Base-by-base conservation (phyloP, 225 moss, liverwort and hornwort species). In the Straminergon stramineum region DNA sequence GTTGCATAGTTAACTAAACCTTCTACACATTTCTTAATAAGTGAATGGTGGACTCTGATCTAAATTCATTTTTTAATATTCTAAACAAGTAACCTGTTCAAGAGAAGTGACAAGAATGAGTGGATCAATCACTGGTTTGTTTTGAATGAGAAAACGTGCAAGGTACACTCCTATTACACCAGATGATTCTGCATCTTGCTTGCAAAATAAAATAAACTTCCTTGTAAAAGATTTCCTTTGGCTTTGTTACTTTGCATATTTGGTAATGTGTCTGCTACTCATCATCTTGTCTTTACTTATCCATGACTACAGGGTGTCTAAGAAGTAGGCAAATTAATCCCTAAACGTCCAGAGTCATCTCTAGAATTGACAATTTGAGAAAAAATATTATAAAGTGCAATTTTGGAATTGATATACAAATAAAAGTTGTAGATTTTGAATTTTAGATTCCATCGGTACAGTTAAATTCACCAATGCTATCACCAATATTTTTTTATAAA, bases 81-180 rank as follows among this genome's bases (percentile, higher is more conserved):
- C 19, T 68, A 74, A 77, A 34, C 94, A 97, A 96, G 97, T 73
- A 96, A 95, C 89, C 85, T 97, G 68, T 90, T 96, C 82, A 97
- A 97, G 91, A 92, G 67, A 86, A 97, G 97, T 90, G 93, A 94
- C 45, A 97, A 97, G 86, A 95, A 93, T 81, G 93, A 93, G 75
- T 97, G 97, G 97, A 90, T 88, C 15, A 96, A 96, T 91, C 96
- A 96, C 48, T 97, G 97, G 97, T 97, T 97, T 96, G 96, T 97
- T 78, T 93, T 97, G 5, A 97, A 96, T 91, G 95, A 96, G 83
- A 96, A 96, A 85, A 97, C 95, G 53, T 93, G 90, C 64, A 96
- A 96, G 97, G 97, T 97, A 92, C 73, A 31, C 37, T 64, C 32
- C 73, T 70, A 13, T 45, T 17, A 30, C 56, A 76, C 68, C 61